phyloP scores from a whole-genome alignment of 129 eudicot genomes.

The Chrysanthemum seticuspe region DNA sequence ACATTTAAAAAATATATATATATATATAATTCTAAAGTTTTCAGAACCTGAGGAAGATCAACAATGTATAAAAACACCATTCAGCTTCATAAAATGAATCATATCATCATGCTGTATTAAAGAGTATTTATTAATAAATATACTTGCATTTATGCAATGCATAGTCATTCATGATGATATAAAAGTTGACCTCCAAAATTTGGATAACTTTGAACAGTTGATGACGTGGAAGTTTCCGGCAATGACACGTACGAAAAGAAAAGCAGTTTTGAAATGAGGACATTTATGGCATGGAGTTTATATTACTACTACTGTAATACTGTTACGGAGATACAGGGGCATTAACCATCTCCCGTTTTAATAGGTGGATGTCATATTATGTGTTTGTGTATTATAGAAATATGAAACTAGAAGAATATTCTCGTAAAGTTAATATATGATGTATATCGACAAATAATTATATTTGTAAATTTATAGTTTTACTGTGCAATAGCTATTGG shows the following conservation, averaged over 20 bases:
- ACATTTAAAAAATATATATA: conserved; percentile 3
- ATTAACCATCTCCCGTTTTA: no score
- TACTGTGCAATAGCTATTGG: no score
- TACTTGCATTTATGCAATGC: conserved; percentile 10
- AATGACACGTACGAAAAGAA: conserved; percentile 28
- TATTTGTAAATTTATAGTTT: no score
- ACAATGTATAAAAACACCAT: conserved; percentile 28
- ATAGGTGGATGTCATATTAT: no score
- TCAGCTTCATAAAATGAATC: conserved; percentile 58
- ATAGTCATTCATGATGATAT: neutral
- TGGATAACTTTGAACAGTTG: conserved; percentile 13
- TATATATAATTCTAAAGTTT: neutral
- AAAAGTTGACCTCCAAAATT: neutral
- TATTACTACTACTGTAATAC: neutral
- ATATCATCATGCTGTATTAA: neutral
- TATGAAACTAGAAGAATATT: no score
- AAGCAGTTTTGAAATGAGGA: conserved; percentile 16
- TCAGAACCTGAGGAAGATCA: conserved; percentile 28
- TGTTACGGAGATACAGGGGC: conserved; percentile 15
- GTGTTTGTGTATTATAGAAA: no score
- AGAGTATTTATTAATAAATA: neutral
- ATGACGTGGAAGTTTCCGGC: conserved; percentile 36
- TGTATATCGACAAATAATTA: no score
- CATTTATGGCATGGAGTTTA: conserved; percentile 20
- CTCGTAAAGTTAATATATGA: no score